These are phyloP conservation scores for Cyclotella kingstonii DNA, from an alignment of 108 stramenopile species.

Conservation along the genomic window DNA sequence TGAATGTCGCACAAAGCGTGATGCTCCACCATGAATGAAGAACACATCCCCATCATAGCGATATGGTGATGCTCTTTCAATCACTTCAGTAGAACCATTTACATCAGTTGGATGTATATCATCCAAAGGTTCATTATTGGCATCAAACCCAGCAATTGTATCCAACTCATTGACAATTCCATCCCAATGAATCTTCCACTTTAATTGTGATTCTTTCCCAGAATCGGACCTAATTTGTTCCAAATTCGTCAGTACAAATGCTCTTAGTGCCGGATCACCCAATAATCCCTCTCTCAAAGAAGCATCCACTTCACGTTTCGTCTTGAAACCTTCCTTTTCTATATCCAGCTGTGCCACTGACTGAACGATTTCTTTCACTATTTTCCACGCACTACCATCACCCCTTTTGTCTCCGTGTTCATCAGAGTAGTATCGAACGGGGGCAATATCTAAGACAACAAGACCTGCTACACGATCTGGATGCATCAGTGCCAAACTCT, in stretches of 20 bases:
- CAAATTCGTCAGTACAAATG: slow-evolving; percentile 89
- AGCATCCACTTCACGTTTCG: slow-evolving; percentile 66
- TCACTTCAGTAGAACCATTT: not conserved
- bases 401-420: slow-evolving; percentile 21
- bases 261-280: slow-evolving; percentile 83
- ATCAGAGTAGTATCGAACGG: slow-evolving; percentile 68
- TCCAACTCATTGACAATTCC: slow-evolving; percentile 75
- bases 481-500: slow-evolving; percentile 72
- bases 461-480: slow-evolving; percentile 81
- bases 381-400: slow-evolving; percentile 66
- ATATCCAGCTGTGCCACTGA: slow-evolving; percentile 50
- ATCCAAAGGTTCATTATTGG: slow-evolving; percentile 30
- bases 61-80: slow-evolving; percentile 7
- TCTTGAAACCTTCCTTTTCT: slow-evolving; percentile 30
- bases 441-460: slow-evolving; percentile 91
- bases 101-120: not conserved
- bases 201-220: slow-evolving; percentile 30
- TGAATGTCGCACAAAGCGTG: slow-evolving; percentile 82
- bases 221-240: slow-evolving; percentile 43
- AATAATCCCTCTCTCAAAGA: slow-evolving; percentile 47
- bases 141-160: slow-evolving; percentile 81
- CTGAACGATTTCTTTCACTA: slow-evolving; percentile 81
- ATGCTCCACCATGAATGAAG: slow-evolving; percentile 89
- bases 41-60: slow-evolving; percentile 75
- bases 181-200: slow-evolving; percentile 84